phyloP scores from a whole-genome alignment of 2,329 filamentous ascomycete species.

The Epichloe coenophiala region DNA sequence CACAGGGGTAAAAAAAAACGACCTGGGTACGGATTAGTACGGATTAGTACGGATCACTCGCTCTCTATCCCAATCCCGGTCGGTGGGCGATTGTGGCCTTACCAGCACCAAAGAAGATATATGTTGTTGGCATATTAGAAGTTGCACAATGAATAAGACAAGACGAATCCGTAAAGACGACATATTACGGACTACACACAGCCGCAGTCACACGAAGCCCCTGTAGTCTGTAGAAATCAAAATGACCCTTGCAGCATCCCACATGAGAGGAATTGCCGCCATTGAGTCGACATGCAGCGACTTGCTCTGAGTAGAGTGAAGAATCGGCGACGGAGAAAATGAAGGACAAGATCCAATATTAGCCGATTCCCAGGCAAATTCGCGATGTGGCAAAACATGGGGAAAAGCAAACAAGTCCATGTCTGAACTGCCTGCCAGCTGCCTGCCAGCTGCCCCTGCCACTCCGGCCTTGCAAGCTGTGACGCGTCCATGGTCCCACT shows the following conservation, averaged over 20 bases:
- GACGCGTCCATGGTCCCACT: too few species aligned
- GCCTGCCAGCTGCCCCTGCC: too few species aligned
- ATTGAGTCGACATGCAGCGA: not conserved
- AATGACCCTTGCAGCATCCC: not conserved
- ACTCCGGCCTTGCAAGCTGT: too few species aligned
- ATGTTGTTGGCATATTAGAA: too few species aligned
- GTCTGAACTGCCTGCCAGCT: not conserved
- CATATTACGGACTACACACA: not conserved
- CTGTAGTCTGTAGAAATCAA: not conserved
- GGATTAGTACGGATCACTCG: too few species aligned
- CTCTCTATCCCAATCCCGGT: too few species aligned
- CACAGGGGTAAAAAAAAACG: too few species aligned
- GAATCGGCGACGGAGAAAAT: not conserved
- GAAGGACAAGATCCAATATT: not conserved
- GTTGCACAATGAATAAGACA: not conserved
- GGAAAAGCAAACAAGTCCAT: conserved; percentile 5
- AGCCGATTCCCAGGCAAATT: not conserved
- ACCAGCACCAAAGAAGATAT: too few species aligned
- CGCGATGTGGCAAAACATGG: conserved; percentile 4
- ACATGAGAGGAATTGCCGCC: not conserved
- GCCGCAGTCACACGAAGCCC: not conserved
- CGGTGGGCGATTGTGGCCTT: too few species aligned
- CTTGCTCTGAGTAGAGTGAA: not conserved
- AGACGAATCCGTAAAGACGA: not conserved
- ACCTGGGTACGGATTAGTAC: too few species aligned